Conservation (phyloP, 768 basidiomycete genomes). For the Collybiopsis confluens region DNA sequence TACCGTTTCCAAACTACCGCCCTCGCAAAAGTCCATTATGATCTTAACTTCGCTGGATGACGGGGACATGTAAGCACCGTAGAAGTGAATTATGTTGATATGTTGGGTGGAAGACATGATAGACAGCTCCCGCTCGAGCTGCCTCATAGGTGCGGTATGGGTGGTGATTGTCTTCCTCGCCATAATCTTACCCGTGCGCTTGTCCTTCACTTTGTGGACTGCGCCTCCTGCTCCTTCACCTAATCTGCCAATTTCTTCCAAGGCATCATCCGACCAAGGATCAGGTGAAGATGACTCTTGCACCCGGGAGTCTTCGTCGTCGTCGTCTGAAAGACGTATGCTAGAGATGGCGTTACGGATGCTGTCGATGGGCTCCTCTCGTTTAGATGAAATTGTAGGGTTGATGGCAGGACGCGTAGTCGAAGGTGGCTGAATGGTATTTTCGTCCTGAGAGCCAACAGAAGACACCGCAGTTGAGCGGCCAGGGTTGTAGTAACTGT, state of each 20-base stretch:
- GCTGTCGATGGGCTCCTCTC: slow-evolving; percentile 25
- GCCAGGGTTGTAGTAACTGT: slow-evolving; percentile 40
- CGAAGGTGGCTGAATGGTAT: slow-evolving; percentile 38
- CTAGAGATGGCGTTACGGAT: slow-evolving; percentile 14
- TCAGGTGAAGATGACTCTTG: slow-evolving; percentile 19
- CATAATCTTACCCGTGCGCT: slow-evolving; percentile 73
- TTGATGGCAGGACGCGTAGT: slow-evolving; percentile 14
- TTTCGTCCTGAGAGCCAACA: slow-evolving; percentile 29
- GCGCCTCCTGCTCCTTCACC: slow-evolving; percentile 97
- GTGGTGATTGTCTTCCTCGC: slow-evolving; percentile 95
- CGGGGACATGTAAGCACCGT: slow-evolving; percentile 87
- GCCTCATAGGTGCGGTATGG: slow-evolving; percentile 85
- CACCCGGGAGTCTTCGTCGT: slow-evolving; percentile 21
- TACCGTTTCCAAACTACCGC: slow-evolving; percentile 85
- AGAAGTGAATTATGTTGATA: slow-evolving; percentile 85
- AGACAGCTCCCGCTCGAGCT: slow-evolving; percentile 86
- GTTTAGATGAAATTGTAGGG: slow-evolving; percentile 24
- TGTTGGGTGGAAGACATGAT: slow-evolving; percentile 85
- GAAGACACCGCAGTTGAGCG: slow-evolving; percentile 24
- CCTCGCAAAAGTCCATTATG: slow-evolving; percentile 87
- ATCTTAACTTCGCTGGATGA: slow-evolving; percentile 92
- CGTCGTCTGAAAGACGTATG: slow-evolving; percentile 33
- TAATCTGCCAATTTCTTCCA: slow-evolving; percentile 74
- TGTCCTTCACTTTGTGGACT: slow-evolving; percentile 90
- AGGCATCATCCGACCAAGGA: slow-evolving; percentile 62